Base-by-base conservation (phyloP, 495 filamentous ascomycete species). In the Trichocladium antarcticum region DNA sequence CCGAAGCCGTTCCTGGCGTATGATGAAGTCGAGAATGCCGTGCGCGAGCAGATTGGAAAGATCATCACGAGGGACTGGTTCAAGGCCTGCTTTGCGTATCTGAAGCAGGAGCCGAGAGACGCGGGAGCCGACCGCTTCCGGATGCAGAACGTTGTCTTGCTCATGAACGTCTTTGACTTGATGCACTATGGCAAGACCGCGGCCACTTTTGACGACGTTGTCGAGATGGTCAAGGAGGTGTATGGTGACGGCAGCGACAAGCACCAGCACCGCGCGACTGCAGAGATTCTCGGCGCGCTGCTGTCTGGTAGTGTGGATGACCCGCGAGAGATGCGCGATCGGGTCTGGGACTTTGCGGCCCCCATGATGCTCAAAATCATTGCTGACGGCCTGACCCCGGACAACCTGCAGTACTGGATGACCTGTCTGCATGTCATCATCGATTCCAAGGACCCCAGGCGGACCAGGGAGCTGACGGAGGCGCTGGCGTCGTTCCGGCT, bases 21-120 rank as follows among this genome's bases (percentile, higher is more conserved):
- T 60, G 92, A 99, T 57, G 83, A 87, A 15, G 67, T 84, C 3
- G 93, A 99, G 61, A 79, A 67, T 59, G 73, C 75, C 1, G 79
- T 81, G 17, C 81, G 89, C n/a, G 74, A 76, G 31, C 82, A 85
- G 57, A 92, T 99, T 57, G 93, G 87, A 36, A 75, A 74, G 41
- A 62, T 87, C 34, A 73, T 99, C 43, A 83, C 84, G 48, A 79
- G 81, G 37, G 73, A 85, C 47, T 97, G 92, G 93, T 85, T 95
- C 54, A 76, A 78, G 46, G 82, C 80, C 40, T 92, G 83, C 66
- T 99, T 97, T 57, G 82, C 75, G 32, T 95, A 87, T 61, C 73
- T 97, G 67, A 99, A 96, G 68, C 92, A 99, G 65, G 92, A 99
- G 65, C 92, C 92, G 14, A 79, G 90, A 20, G 92, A 99, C 64